Conservation (phyloP, 495 filamentous ascomycete genomes). For the Ramalina peruviana region DNA sequence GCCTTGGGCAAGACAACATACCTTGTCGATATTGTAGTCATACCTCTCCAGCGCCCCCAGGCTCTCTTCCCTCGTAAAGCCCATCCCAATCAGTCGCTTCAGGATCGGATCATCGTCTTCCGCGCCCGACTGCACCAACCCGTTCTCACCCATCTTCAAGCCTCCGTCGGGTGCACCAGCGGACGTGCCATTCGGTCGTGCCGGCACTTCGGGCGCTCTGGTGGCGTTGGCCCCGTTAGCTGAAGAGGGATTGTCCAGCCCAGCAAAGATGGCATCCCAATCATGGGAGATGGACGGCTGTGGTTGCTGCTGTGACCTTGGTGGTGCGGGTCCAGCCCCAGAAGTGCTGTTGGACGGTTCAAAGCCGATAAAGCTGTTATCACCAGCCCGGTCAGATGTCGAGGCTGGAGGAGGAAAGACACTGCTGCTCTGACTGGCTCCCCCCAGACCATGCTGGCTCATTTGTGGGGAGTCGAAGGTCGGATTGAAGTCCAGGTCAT, state of each 20-base stretch:
- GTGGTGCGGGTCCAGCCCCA: conserved; percentile 18
- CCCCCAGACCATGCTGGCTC: conserved; percentile 18
- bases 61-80: conserved; percentile 67
- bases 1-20: conserved; percentile 31
- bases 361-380: conserved; percentile 39
- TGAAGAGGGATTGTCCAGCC: conserved; percentile 37
- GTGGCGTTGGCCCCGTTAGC: background rate
- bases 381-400: conserved; percentile 9
- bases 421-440: conserved; percentile 22
- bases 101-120: conserved; percentile 84
- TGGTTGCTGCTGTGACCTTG: conserved; percentile 12
- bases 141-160: conserved; percentile 34
- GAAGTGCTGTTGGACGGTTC: conserved; percentile 25
- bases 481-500: conserved; percentile 50
- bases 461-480: conserved; percentile 37
- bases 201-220: background rate
- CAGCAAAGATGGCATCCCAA: conserved; percentile 91
- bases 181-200: background rate
- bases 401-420: conserved; percentile 17
- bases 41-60: conserved; percentile 80
- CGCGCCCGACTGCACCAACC: conserved; percentile 59
- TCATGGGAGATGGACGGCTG: conserved; percentile 46
- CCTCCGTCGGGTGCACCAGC: conserved; percentile 10
- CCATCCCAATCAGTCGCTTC: conserved; percentile 83
- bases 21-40: conserved; percentile 91